Evolutionary conservation across 164 flowering plant genomes (phyloP).

Genomic region (Piper betle): DNA sequence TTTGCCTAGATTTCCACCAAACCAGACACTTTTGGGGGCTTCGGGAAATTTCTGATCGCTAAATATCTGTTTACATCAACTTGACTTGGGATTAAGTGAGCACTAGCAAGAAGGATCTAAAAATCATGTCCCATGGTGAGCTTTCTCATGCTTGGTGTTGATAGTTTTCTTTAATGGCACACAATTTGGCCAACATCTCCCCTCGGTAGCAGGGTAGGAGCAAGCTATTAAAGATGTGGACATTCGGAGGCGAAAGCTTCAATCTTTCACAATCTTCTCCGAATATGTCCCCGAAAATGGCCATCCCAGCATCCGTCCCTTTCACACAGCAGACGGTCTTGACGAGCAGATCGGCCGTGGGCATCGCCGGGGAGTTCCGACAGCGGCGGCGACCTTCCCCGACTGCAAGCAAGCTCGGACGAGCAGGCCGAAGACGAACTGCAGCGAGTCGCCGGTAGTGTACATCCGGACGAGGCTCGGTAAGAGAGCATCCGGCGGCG

Average conservation of each 20-base stretch:
- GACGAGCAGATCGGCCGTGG: slow-evolving; percentile 7
- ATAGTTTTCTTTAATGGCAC: too few species aligned
- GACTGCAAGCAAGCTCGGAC: slow-evolving; percentile 37
- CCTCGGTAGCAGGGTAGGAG: slow-evolving; percentile 46
- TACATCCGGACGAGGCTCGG: slow-evolving; percentile 44
- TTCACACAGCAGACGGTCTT: slow-evolving; percentile 20
- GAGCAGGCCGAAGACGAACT: slow-evolving; percentile 80
- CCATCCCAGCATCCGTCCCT: slow-evolving; percentile 34
- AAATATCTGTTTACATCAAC: too few species aligned
- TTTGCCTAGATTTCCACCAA: too few species aligned
- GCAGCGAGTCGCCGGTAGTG: slow-evolving; percentile 58
- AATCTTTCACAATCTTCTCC: not conserved
- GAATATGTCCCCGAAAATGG: slow-evolving; percentile 37
- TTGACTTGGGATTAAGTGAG: too few species aligned
- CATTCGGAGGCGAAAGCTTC: slow-evolving; percentile 24
- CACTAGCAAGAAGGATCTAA: too few species aligned
- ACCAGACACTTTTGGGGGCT: too few species aligned
- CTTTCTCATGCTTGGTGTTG: too few species aligned
- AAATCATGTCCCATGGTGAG: too few species aligned
- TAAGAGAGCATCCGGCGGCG: slow-evolving; percentile 27
- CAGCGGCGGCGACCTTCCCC: slow-evolving; percentile 36
- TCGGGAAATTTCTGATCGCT: too few species aligned
- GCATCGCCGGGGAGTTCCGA: slow-evolving; percentile 26
- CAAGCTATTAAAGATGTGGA: slow-evolving; percentile 49
- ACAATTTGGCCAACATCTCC: slow-evolving; percentile 26